Evolutionary conservation across 257 asterid species (phyloP).

Genomic region (Solanum piurae): DNA sequence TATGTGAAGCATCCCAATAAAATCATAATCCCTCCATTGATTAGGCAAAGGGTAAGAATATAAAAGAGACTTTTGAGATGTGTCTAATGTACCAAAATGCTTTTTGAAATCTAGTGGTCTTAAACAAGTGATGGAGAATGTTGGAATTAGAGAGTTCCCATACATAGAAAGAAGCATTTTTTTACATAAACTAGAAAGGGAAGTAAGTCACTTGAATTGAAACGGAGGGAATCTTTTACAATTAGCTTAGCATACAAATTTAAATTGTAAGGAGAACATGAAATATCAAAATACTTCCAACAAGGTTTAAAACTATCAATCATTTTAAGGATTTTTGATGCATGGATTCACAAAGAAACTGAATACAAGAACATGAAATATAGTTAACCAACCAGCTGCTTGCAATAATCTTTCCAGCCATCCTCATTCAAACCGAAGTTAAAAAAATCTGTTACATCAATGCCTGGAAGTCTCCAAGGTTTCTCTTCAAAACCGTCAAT

Average conservation of each 20-base stretch:
- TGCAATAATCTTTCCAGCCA: constrained; percentile 94
- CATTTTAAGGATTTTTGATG: not conserved
- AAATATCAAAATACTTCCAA: not conserved
- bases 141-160: not conserved
- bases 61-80: not conserved
- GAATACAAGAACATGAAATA: not conserved
- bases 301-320: not conserved
- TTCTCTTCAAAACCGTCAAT: constrained; percentile 93
- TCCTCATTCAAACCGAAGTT: constrained; percentile 90
- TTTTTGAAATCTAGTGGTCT: not conserved
- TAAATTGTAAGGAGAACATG: not conserved
- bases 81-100: not conserved
- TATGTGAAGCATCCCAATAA: not conserved
- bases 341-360: not conserved
- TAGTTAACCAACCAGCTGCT: constrained; percentile 63
- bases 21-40: not conserved
- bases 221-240: not conserved
- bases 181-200: not conserved
- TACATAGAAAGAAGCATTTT: not conserved
- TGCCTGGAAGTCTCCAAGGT: constrained; percentile 85
- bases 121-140: not conserved
- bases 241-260: not conserved
- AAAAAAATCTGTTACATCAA: constrained; percentile 77
- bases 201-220: not conserved
- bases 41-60: not conserved